Evolutionary conservation across 345 rosid species (phyloP).

Genomic region (Syzygium jambos): DNA sequence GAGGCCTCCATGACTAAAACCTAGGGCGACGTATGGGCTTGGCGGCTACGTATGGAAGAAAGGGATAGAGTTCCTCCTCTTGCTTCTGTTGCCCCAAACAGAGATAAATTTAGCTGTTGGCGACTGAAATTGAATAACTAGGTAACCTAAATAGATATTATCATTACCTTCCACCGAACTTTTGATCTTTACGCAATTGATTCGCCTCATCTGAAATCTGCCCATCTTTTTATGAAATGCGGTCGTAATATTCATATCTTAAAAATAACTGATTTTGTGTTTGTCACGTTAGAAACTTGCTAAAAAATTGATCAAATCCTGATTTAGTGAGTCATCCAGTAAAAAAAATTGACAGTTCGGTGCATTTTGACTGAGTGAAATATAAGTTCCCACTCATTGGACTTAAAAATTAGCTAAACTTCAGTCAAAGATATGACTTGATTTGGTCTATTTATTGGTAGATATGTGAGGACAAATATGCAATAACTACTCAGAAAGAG

Average conservation of each 20-base stretch:
- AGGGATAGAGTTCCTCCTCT: neutral
- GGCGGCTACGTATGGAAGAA: neutral
- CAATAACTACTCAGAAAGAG: neutral
- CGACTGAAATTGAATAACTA: neutral
- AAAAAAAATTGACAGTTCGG: neutral
- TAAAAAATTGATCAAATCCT: neutral
- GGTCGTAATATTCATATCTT: neutral
- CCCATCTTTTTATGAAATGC: neutral
- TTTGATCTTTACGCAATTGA: neutral
- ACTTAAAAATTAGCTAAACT: neutral
- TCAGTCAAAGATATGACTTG: neutral
- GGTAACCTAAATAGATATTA: neutral
- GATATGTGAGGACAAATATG: neutral
- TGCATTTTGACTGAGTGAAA: neutral
- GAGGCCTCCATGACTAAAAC: neutral
- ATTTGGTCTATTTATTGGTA: neutral
- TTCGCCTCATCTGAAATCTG: neutral
- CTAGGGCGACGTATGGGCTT: neutral
- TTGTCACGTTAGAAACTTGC: neutral
- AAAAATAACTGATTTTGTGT: neutral
- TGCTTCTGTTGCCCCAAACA: neutral
- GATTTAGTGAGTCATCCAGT: neutral
- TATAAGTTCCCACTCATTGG: neutral
- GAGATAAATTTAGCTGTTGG: neutral
- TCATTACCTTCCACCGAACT: neutral